phyloP scores from a whole-genome alignment of 768 basidiomycete genomes.

The Collybia mongolica region DNA sequence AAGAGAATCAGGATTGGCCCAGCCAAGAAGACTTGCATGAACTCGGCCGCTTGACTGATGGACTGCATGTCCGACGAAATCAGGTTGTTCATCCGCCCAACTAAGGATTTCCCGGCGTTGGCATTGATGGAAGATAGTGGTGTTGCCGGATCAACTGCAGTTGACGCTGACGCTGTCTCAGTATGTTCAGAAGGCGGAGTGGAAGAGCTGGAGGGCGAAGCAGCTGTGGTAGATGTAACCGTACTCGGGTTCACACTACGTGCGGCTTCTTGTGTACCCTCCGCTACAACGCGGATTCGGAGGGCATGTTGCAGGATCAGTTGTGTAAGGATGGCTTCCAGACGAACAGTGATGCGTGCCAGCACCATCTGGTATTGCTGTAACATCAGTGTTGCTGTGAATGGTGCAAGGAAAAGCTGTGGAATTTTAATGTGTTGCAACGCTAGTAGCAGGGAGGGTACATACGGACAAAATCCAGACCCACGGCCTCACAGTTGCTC shows the following conservation, averaged over 20 bases:
- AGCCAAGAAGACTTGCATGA: conserved; percentile 30
- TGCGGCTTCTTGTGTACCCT: conserved; percentile 10
- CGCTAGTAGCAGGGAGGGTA: conserved; percentile 36
- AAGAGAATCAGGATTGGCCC: conserved; percentile 36
- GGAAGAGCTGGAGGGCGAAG: background rate
- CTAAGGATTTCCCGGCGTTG: conserved; percentile 28
- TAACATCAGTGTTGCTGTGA: conserved; percentile 6
- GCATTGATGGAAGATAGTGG: conserved; percentile 2
- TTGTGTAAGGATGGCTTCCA: conserved; percentile 44
- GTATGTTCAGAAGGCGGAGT: conserved; percentile 2
- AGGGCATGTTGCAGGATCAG: conserved; percentile 47
- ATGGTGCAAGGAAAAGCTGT: conserved; percentile 27
- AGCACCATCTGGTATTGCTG: conserved; percentile 23
- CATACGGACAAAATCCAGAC: conserved; percentile 52
- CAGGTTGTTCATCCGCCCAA: conserved; percentile 76
- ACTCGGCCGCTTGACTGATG: conserved; percentile 31
- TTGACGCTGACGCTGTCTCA: background rate
- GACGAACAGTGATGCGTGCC: conserved; percentile 43
- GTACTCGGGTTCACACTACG: no score
- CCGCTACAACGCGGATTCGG: conserved; percentile 57
- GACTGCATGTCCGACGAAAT: conserved; percentile 57
- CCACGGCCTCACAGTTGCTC: conserved; percentile 56
- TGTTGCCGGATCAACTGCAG: conserved; percentile 6
- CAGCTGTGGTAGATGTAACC: background rate
- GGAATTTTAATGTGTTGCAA: conserved; percentile 8